phyloP scores from a whole-genome alignment of 2,329 filamentous ascomycete species.

The Pseudogymnoascus sp. region DNA sequence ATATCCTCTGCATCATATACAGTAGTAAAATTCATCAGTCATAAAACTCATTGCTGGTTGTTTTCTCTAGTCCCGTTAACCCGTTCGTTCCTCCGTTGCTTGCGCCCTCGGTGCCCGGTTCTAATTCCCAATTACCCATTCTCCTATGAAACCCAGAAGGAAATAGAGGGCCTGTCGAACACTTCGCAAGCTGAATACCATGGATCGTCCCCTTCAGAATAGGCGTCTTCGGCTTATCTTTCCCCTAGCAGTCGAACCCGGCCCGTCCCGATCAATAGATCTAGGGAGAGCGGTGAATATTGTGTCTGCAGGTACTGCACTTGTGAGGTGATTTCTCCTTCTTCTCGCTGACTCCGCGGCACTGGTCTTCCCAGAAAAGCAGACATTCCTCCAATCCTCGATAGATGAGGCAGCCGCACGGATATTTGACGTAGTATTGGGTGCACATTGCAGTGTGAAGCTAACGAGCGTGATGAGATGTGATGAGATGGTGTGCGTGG shows the following conservation, averaged over 20 bases:
- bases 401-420: constrained; percentile 12
- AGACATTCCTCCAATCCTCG: constrained; percentile 5
- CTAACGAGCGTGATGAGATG: not conserved
- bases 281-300: not conserved
- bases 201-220: not conserved
- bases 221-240: not conserved
- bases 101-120: not conserved
- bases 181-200: not conserved
- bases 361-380: constrained; percentile 7
- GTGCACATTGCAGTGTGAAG: constrained; percentile 13
- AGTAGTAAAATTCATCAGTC: not conserved
- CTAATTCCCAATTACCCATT: not conserved
- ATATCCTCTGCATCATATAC: not conserved
- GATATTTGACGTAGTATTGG: constrained; percentile 25
- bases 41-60: not conserved
- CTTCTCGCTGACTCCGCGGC: not conserved
- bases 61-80: not conserved
- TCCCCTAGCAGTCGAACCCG: not conserved
- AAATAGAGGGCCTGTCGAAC: not conserved
- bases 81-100: not conserved
- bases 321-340: not conserved
- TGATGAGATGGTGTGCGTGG: not conserved
- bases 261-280: not conserved
- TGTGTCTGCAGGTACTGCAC: constrained; percentile 27
- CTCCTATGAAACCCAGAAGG: not conserved